Evolutionary conservation across 1,284 basidiomycete genomes (phyloP).

Genomic region (Stygiomarasmius scandens): DNA sequence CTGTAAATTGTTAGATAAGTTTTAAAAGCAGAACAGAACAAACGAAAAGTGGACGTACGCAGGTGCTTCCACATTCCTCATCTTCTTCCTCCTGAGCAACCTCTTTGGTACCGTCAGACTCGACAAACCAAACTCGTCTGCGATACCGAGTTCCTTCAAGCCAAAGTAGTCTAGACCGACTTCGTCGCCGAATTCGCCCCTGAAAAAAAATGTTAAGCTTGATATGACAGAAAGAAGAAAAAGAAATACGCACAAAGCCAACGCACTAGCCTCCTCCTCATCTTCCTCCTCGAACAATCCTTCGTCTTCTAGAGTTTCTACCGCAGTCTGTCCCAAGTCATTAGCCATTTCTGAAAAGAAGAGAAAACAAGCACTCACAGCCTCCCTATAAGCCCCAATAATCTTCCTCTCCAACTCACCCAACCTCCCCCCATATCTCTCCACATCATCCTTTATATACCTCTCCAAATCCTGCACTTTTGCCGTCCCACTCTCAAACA

Average conservation of each 20-base stretch:
- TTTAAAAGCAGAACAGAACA: conserved; percentile 6
- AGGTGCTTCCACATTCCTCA: conserved; percentile 35
- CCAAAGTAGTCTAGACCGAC: conserved; percentile 95
- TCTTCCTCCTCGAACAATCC: conserved; percentile 77
- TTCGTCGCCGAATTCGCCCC: conserved; percentile 85
- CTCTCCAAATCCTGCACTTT: conserved; percentile 78
- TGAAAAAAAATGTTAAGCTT: conserved; percentile 26
- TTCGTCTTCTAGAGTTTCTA: conserved; percentile 74
- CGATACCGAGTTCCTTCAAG: conserved; percentile 86
- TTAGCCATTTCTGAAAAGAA: neutral
- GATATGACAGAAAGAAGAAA: conserved; percentile 7
- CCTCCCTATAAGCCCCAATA: conserved; percentile 79
- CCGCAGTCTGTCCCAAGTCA: conserved; percentile 47
- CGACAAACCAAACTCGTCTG: conserved; percentile 82
- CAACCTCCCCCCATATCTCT: conserved; percentile 79
- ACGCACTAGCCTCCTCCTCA: conserved; percentile 76
- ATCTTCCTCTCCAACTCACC: conserved; percentile 86
- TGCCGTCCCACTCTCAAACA: conserved; percentile 86
- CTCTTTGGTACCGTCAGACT: conserved; percentile 80
- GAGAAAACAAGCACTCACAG: conserved; percentile 45
- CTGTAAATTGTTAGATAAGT: conserved; percentile 40
- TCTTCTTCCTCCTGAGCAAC: conserved; percentile 74
- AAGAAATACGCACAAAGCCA: conserved; percentile 59
- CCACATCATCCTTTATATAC: conserved; percentile 89
- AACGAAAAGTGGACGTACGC: conserved; percentile 48